Evolutionary conservation across 2,329 filamentous ascomycete genomes (phyloP).

Genomic region (Mycosphaerella sp.): DNA sequence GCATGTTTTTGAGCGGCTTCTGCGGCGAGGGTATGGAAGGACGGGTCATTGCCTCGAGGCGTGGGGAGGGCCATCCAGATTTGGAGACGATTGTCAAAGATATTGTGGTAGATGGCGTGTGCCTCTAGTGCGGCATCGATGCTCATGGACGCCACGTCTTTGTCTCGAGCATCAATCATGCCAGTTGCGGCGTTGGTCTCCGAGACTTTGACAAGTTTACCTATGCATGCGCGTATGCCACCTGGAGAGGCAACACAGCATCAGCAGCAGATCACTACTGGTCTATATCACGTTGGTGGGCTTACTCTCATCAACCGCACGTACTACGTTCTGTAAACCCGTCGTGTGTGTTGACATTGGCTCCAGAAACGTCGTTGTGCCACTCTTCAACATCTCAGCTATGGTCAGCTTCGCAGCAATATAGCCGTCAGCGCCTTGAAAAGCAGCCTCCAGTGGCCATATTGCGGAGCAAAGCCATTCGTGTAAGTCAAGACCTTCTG

Average conservation of each 20-base stretch:
- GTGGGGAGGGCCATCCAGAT: conserved; percentile 7
- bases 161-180: conserved; percentile 6
- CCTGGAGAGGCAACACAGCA: background rate
- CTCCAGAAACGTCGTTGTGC: conserved; percentile 49
- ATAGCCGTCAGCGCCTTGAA: conserved; percentile 45
- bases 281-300: background rate
- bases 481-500: conserved; percentile 46
- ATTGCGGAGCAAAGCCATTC: conserved; percentile 48
- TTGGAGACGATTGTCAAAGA: background rate
- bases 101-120: background rate
- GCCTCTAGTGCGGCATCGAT: background rate
- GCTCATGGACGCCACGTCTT: conserved; percentile 1
- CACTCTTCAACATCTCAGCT: conserved; percentile 47
- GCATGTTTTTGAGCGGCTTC: conserved; percentile 30
- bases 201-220: conserved; percentile 40
- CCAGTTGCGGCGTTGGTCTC: conserved; percentile 27
- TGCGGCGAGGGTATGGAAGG: background rate
- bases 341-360: conserved; percentile 48
- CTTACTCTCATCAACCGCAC: conserved; percentile 39
- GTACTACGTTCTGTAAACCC: conserved; percentile 42
- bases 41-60: background rate
- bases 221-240: conserved; percentile 41
- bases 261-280: background rate
- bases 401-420: conserved; percentile 45
- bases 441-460: conserved; percentile 44